Evolutionary conservation across 1,284 basidiomycete genomes (phyloP).

Genomic region (Cryptococcus wingfieldii): DNA sequence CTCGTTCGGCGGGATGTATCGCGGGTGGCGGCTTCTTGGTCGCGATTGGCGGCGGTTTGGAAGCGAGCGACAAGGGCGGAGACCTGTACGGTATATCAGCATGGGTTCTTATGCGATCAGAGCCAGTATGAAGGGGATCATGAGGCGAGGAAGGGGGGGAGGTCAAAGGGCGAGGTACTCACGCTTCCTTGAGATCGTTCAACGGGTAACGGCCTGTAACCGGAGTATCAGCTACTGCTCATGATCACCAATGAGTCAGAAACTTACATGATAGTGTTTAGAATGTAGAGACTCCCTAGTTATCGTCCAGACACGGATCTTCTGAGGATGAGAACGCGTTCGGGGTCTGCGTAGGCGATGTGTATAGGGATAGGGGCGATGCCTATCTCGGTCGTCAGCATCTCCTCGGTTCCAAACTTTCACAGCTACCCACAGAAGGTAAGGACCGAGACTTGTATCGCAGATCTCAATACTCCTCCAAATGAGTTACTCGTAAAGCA

Average conservation of each 20-base stretch:
- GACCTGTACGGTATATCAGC: slow-evolving; percentile 14
- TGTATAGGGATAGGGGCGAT: too few relatives aligned
- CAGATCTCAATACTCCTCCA: too few relatives aligned
- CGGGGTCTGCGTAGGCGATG: too few relatives aligned
- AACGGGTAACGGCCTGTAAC: slow-evolving; percentile 27
- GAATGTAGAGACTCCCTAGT: too few relatives aligned
- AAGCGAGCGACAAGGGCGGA: slow-evolving; percentile 35
- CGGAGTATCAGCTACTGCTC: neutral
- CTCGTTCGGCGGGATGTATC: slow-evolving; percentile 7
- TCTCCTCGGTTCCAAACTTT: too few relatives aligned
- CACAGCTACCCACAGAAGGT: too few relatives aligned
- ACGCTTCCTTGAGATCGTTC: slow-evolving; percentile 33
- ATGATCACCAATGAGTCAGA: neutral
- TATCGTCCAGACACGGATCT: too few relatives aligned
- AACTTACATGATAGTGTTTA: neutral
- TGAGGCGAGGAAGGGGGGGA: neutral
- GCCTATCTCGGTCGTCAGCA: too few relatives aligned
- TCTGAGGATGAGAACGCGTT: neutral
- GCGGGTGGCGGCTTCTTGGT: slow-evolving; percentile 19
- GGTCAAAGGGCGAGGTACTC: slow-evolving; percentile 1
- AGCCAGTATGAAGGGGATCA: too few relatives aligned
- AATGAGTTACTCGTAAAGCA: too few relatives aligned
- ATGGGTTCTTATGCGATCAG: neutral
- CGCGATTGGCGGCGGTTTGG: slow-evolving; percentile 30
- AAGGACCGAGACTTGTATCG: too few relatives aligned